Evolutionary conservation across 2,329 filamentous ascomycete genomes (phyloP), one percentile per base, ranked within the genome.

Genomic region (Pyrenochaeta sp.): DNA sequence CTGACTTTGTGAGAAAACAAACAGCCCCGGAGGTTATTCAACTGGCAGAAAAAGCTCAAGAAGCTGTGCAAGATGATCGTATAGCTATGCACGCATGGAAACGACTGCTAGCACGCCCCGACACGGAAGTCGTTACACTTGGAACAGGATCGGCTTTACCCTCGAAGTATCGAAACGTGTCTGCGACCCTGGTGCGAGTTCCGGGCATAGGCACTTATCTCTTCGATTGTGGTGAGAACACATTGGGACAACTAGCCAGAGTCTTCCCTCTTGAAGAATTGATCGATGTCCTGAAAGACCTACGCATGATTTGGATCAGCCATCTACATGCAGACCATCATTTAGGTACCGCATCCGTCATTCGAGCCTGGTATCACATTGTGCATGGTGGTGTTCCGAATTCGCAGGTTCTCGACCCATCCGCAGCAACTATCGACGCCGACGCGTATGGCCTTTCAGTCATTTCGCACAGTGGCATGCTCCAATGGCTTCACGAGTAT

Each of bases 311-410:
- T 62, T 96, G 92, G 88, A 95, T 99, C 78, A 96, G 92, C 76
- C 95, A 99, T 79, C 82, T 96, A 61, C 95, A 99, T 77, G 95
- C 95, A 4, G 95, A 99, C 79, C 95, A 99, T 78, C 95, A 98
- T 73, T 85, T 99, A 22, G 95, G 95, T 28, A 91, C 88, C 0
- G 84, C 87, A n/a, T 86, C 88, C 5, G 81, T 98, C n/a, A 87
- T 98, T 71, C 89, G 86, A 69, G 91, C 91, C 5, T 97, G 93
- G 91, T 88, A 91, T 64, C 69, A 82, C 53, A 84, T 88, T 43
- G 83, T 83, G 22, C 85, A 86, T 65, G 66, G 68, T 30, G 60
- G 71, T 24, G 61, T 75, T 15, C 77, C 79, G 3, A 65, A 70
- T 2, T 39, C 60, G 30, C 51, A 55, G 15, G 64, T 54, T 22